Conservation (phyloP, 2,329 filamentous ascomycete genomes). For the Colletotrichum sidae region DNA sequence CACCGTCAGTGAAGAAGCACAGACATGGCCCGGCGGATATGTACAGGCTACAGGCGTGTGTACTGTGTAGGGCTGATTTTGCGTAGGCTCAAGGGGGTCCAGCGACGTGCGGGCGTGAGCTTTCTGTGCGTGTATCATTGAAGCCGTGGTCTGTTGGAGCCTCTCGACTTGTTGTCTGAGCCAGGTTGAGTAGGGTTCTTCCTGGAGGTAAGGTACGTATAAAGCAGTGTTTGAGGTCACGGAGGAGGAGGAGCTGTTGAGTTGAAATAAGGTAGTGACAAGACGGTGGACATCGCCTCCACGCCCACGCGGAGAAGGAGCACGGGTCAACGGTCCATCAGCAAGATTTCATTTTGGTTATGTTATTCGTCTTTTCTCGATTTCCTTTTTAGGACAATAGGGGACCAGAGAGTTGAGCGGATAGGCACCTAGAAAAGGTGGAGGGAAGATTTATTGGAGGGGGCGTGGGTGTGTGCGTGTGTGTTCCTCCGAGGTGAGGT, state of each 20-base stretch:
- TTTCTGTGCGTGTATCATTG: too few relatives aligned
- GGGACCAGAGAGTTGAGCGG: conserved; percentile 23
- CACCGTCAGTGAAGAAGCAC: conserved; percentile 18
- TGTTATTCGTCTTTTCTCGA: background rate
- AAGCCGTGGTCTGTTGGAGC: too few relatives aligned
- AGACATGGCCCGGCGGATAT: conserved; percentile 20
- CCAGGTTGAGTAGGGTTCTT: too few relatives aligned
- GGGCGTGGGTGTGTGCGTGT: conserved; percentile 1
- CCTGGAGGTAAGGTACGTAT: too few relatives aligned
- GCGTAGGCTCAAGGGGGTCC: conserved; percentile 22
- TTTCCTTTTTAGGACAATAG: conserved; percentile 8
- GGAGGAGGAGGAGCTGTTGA: too few relatives aligned
- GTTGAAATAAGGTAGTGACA: too few relatives aligned
- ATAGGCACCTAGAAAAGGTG: background rate
- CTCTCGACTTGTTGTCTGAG: too few relatives aligned
- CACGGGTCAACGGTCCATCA: background rate
- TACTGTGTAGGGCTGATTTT: conserved; percentile 32
- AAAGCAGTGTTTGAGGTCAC: too few relatives aligned
- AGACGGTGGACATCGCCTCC: too few relatives aligned
- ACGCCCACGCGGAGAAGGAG: background rate
- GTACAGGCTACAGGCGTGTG: conserved; percentile 16
- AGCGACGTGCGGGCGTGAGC: too few relatives aligned
- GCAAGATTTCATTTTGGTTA: too few relatives aligned
- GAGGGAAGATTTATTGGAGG: conserved; percentile 23
- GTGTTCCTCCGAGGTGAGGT: conserved; percentile 7